A percentile compares a stretch with the other conserved stretches of the same genome.
Conservation (phyloP, 148 eudicot genomes). For the Hydrangea macrophylla region DNA sequence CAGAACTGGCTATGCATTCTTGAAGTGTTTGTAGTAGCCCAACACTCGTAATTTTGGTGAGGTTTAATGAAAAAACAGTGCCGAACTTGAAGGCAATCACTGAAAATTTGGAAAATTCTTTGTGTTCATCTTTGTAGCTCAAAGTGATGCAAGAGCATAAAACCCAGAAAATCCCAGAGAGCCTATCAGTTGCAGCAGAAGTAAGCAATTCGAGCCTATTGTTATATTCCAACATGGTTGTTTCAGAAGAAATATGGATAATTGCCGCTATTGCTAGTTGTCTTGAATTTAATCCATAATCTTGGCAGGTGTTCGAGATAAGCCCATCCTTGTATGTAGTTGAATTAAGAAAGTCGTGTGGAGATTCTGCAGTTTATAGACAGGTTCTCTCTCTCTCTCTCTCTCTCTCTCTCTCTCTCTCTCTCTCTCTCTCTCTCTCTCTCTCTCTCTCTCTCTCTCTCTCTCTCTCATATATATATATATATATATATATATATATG, state of each 20-base stretch:
- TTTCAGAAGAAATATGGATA: neutral
- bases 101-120: conserved; percentile 2
- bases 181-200: conserved; percentile 79
- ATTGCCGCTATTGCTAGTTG: neutral
- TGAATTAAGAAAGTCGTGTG: conserved; percentile 70
- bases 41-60: neutral
- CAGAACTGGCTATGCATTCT: neutral
- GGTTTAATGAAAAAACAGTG: neutral
- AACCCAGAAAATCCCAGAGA: conserved; percentile 49
- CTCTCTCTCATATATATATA: neutral
- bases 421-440: conserved; percentile 10
- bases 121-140: conserved; percentile 36
- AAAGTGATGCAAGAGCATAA: conserved; percentile 62
- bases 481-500: neutral
- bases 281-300: neutral
- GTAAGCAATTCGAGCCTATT: conserved; percentile 64
- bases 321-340: conserved; percentile 77
- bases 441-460: conserved; percentile 10
- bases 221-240: neutral
- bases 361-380: conserved; percentile 71
- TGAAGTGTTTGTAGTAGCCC: neutral
- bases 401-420: too few species aligned
- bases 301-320: conserved; percentile 78
- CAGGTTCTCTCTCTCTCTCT: conserved; percentile 43
- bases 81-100: neutral